A percentile compares a stretch with the other conserved stretches of the same genome.
Evolutionary conservation across 306 rosid genomes (phyloP).

Genomic region (Trifolium repens): DNA sequence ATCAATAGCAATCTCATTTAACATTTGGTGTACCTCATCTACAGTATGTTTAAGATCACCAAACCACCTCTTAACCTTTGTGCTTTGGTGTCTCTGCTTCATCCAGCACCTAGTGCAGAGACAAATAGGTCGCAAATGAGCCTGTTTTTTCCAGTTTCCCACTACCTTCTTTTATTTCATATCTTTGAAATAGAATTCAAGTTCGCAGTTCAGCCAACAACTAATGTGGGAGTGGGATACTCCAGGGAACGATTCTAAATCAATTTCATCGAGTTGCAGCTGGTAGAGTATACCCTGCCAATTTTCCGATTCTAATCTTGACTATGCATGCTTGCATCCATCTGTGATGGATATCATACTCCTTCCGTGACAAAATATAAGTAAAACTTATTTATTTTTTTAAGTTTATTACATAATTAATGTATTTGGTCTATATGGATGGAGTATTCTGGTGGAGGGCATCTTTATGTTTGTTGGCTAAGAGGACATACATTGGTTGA

Average conservation of each 20-base stretch:
- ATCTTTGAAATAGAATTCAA: background rate
- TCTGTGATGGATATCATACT: background rate
- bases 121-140: background rate
- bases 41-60: slow-evolving; percentile 38
- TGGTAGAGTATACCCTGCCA: background rate
- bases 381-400: background rate
- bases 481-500: background rate
- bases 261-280: background rate
- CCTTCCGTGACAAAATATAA: too few species aligned
- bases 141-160: background rate
- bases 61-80: slow-evolving; percentile 39
- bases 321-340: background rate
- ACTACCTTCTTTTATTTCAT: background rate
- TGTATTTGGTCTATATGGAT: too few species aligned
- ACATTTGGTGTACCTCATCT: background rate
- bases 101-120: slow-evolving; percentile 18
- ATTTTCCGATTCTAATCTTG: background rate
- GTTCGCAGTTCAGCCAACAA: background rate
- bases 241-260: background rate
- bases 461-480: background rate
- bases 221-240: background rate
- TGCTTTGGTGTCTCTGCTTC: slow-evolving; percentile 46
- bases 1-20: background rate
- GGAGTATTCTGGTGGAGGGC: background rate
- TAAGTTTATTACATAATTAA: too few species aligned